phyloP scores from a whole-genome alignment of 441 rosid genomes.

The Metrosideros polymorpha region DNA sequence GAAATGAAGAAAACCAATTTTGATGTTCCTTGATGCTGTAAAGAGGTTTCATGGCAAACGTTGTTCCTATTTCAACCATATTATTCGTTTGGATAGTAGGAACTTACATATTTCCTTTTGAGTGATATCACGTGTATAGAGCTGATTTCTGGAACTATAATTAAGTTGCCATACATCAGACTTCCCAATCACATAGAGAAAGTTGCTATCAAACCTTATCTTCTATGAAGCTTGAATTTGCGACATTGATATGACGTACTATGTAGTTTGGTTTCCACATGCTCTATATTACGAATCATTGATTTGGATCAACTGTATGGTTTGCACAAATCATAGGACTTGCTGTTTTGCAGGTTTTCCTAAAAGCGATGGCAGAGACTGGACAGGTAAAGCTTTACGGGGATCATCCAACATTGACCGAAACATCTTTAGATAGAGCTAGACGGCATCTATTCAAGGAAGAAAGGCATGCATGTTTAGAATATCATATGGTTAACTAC shows the following conservation, averaged over 20 bases:
- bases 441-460: conserved; percentile 86
- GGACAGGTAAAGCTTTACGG: conserved; percentile 88
- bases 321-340: not conserved
- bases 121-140: not conserved
- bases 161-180: not conserved
- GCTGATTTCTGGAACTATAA: not conserved
- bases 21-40: not conserved
- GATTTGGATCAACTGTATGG: not conserved
- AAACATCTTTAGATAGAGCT: conserved; percentile 78
- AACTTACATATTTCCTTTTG: not conserved
- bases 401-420: conserved; percentile 76
- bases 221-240: not conserved
- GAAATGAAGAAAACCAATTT: not conserved
- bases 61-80: not conserved
- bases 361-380: conserved; percentile 92
- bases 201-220: not conserved
- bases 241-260: not conserved
- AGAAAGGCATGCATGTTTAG: conserved; percentile 48
- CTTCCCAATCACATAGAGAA: not conserved
- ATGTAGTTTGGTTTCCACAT: not conserved
- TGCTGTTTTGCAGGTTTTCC: conserved; percentile 54
- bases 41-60: not conserved
- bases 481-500: not conserved
- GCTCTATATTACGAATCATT: not conserved
- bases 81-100: not conserved